Base-by-base conservation (phyloP, 148 eudicot species). In the Fagopyrum esculentum region DNA sequence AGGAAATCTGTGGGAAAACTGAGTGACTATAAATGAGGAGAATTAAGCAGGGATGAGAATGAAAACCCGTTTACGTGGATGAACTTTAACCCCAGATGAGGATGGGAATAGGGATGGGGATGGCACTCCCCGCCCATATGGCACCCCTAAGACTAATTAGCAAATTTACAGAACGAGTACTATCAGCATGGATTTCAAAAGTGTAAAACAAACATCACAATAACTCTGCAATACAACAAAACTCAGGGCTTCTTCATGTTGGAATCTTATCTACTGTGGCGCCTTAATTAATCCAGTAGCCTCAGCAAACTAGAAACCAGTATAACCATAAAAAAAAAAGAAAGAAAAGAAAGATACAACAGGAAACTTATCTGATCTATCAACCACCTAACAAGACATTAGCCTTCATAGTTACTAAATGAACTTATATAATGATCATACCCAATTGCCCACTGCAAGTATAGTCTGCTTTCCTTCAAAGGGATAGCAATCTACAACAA, bases 401-500 rank as follows among this genome's bases (percentile, higher is more conserved):
- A 29, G 11, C 11, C 13, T 30, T 30, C 26, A 30, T 30, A 63
- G 16, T 63, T 64, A 35, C 16, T 4, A 64, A 4, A 35, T 35
- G 69, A 43, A 66, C 47, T 66, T 22, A 59, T 29, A 19, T 19
- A 59, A 59, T 59, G 19, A 30, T 63, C 45, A 30, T 30, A 16
- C 16, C 69, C 16, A 35, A 63, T 66, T n/a, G 10, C 6, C 5
- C 17, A 40, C 22, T 66, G 40, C 71, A 15, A 40, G 47, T 40
- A 40, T 12, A 66, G 6, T 40, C 30, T 35, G 71, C 71, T 66
- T 40, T 40, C 47, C 47, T 40, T 66, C 13, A 43, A 66, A 66
- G 71, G 46, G 2, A 66, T 6, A 29, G 69, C 71, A 66, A 40
- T 66, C 71, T 6, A 35, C 71, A 66, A 66, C 71, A 66, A 66